Evolutionary conservation across 176 grass and related monocot genomes (phyloP), one percentile per base, ranked within the genome.

Genomic region (Musa troglodytarum): DNA sequence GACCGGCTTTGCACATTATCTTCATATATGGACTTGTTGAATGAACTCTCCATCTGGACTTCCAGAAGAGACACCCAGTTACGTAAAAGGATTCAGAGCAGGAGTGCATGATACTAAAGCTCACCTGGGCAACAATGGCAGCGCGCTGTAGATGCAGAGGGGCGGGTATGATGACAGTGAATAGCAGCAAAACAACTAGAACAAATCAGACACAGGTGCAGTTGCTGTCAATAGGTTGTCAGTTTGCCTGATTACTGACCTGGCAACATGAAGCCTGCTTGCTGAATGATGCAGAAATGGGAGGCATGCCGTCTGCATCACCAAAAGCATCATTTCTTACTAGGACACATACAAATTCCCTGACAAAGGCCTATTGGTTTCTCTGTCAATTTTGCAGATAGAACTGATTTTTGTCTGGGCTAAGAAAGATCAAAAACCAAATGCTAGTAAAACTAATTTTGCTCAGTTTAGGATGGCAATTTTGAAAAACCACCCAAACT

Each of bases 401-500:
- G 34, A 43, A 43, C 4, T 43, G 4, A 43, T 43, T 43, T 43
- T 43, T 6, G 4, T 43, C 34, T 43, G 34, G 3, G 34, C 6
- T 43, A 5, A 43, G 34, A 43, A 43, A 43, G 34, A 5, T 43
- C 34, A 43, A 43, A 43, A 43, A 0, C 34, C 34, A 43, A 43
- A 43, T 43, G 34, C 34, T 43, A 43, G 34, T 43, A 43, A 43
- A 43, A 43, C 34, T 43, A 43, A 43, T 43, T 43, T 43, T 43
- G 34, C 6, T 43, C 34, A 43, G 11, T 96, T 86, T 12, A 92
- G 92, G 26, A 92, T 85, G 0, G 63, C 63, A 59, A 78, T 96
- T 61, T 96, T 96, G 57, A 89, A 96, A 14, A 86, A 92, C 77
- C 68, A 89, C 23, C 88, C 92, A 88, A 96, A 92, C 92, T 96